Evolutionary conservation across 306 rosid species (phyloP), one percentile per base, ranked within the genome.

Genomic region (Phaseolus lunatus): DNA sequence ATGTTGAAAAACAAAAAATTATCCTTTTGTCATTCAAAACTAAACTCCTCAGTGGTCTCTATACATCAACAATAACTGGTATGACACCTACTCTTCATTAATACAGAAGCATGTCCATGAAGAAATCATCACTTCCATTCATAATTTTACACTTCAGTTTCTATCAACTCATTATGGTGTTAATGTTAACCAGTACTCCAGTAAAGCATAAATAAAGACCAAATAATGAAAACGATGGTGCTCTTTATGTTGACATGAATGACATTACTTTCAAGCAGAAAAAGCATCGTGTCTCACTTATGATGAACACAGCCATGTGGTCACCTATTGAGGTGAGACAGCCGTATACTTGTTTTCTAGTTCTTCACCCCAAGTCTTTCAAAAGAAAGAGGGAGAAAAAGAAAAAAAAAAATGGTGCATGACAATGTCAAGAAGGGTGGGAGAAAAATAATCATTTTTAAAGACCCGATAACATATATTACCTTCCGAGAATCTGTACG

Each of bases 401-500:
- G 26, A 70, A 68, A 81, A 81, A 68, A 81, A 81, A 10, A 67
- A 69, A 37, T 24, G 67, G 53, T 59, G 80, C 73, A 69, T 5
- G n/a, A 33, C 29, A 29, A 49, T 10, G 20, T 35, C 53, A 44
- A 33, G 73, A 26, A 56, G 65, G 49, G 50, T 64, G 33, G 53
- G 73, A 62, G 47, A 75, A 81, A 61, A 78, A 15, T 26, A 5
- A 12, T 68, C 47, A 23, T 13, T 27, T 72, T 66, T 77, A 37
- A 52, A 72, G 41, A 58, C 50, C 27, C 27, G 49, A 67, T 43
- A 39, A 22, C 48, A 71, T 73, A 57, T 15, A 45, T 49, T 83
- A 95, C 99, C 93, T 84, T 89, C 61, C 54, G 81, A 85, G 78
- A 82, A 84, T 86, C 94, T 49, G 87, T 82, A 50, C 97, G 97